Conservation (phyloP, 2,329 filamentous ascomycete species). For the Byssothecium circinans region DNA sequence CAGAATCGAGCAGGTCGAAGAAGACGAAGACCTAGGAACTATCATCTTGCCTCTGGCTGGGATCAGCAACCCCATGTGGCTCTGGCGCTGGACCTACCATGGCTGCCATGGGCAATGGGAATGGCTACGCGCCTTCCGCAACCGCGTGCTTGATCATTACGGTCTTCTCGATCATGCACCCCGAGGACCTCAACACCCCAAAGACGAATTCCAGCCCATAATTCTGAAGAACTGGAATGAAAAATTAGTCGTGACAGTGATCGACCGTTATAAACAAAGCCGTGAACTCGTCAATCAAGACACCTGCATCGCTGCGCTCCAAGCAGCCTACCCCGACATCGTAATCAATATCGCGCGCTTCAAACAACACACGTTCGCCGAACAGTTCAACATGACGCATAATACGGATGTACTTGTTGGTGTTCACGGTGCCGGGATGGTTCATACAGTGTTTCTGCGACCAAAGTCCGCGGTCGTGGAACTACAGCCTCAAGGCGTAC, state of each 20-base stretch:
- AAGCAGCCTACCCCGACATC: not conserved
- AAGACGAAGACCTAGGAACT: conserved; percentile 1
- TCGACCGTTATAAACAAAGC: not conserved
- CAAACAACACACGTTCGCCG: not conserved
- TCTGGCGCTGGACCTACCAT: not conserved
- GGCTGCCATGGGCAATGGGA: not conserved
- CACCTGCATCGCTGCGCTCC: not conserved
- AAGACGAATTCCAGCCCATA: not conserved
- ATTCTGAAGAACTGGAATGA: not conserved
- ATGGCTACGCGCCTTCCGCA: not conserved
- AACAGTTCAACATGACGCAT: conserved; percentile 1
- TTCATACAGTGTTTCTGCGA: not conserved
- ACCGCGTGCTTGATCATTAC: not conserved
- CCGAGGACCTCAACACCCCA: not conserved
- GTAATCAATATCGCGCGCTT: not conserved
- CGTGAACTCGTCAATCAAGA: not conserved
- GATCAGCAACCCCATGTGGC: conserved; percentile 1
- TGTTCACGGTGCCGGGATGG: not conserved
- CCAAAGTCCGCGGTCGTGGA: not conserved
- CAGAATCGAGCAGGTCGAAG: not conserved
- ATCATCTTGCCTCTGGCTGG: not conserved
- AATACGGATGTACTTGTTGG: conserved; percentile 1
- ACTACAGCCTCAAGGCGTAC: not conserved
- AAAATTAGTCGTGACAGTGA: not conserved
- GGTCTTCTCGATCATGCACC: not conserved